phyloP scores from a whole-genome alignment of 306 rosid species.

The Nissolia schottii region DNA sequence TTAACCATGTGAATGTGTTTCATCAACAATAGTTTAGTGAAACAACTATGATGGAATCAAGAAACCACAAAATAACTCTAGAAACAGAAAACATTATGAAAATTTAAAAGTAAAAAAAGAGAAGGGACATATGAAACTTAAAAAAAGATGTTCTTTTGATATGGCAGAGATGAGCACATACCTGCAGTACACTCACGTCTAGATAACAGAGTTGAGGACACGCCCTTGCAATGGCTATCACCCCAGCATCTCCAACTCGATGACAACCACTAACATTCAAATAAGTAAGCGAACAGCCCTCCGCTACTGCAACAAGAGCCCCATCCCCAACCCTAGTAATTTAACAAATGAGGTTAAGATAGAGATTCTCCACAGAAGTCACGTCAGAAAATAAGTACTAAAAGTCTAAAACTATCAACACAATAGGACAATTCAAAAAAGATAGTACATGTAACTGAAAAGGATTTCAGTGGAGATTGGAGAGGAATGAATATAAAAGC shows the following conservation, averaged over 20 bases:
- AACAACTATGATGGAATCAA: not conserved
- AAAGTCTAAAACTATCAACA: not conserved
- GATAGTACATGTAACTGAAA: not conserved
- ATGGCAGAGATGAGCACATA: slow-evolving; percentile 15
- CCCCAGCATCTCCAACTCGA: slow-evolving; percentile 77
- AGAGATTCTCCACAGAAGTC: not conserved
- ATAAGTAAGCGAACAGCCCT: slow-evolving; percentile 58
- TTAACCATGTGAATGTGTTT: not conserved
- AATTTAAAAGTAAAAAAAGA: not conserved
- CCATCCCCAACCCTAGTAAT: slow-evolving; percentile 70
- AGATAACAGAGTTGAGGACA: slow-evolving; percentile 59
- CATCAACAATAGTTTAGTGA: not conserved
- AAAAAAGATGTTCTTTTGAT: not conserved
- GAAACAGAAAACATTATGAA: not conserved
- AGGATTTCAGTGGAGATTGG: not conserved
- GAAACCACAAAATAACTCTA: too few relatives aligned
- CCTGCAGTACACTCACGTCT: slow-evolving; percentile 82
- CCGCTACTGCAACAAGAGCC: slow-evolving; percentile 69
- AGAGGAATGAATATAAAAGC: not conserved
- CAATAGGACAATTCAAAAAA: not conserved
- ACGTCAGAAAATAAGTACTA: not conserved
- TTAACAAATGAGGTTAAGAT: not conserved
- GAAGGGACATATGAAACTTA: not conserved
- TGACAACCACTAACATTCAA: slow-evolving; percentile 88
- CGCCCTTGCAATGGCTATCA: slow-evolving; percentile 80